Conservation (phyloP, 2,329 filamentous ascomycete genomes). For the Exophiala viscosa region DNA sequence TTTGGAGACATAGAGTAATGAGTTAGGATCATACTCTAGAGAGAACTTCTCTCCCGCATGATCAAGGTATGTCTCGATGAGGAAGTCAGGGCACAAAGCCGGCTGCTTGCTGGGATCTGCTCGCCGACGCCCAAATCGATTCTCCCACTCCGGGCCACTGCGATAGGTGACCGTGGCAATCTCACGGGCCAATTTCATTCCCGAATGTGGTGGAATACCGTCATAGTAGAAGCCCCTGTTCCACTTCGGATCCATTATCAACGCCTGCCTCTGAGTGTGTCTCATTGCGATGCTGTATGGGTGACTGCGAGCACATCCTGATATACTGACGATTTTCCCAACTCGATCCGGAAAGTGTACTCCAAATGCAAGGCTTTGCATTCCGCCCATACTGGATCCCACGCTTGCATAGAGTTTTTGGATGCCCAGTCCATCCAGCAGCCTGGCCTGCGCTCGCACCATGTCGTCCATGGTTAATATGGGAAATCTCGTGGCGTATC, state of each 20-base stretch:
- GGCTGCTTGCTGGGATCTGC: constrained; percentile 84
- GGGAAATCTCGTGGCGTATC: constrained; percentile 90
- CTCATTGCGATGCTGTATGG: constrained; percentile 99
- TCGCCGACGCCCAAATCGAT: constrained; percentile 80
- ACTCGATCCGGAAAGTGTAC: constrained; percentile 79
- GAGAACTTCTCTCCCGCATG: constrained; percentile 98
- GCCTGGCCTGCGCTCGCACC: constrained; percentile 89
- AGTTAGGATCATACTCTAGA: constrained; percentile 93
- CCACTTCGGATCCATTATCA: constrained; percentile 99
- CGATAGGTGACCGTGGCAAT: constrained; percentile 98
- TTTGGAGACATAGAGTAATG: constrained; percentile 91
- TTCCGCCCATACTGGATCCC: constrained; percentile 95
- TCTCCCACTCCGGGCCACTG: constrained; percentile 95
- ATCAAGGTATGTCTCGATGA: constrained; percentile 97
- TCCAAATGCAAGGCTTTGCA: constrained; percentile 89
- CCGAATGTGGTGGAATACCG: constrained; percentile 78
- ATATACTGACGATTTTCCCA: constrained; percentile 79
- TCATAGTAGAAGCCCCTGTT: constrained; percentile 92
- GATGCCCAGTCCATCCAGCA: constrained; percentile 76
- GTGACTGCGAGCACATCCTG: constrained; percentile 88
- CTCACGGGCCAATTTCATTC: constrained; percentile 96
- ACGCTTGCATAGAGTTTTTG: constrained; percentile 83
- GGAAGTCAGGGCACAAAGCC: constrained; percentile 91
- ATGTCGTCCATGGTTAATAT: constrained; percentile 96
- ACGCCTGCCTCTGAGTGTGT: constrained; percentile 91